These are phyloP conservation scores for Colletotrichum orbiculare DNA, from an alignment of 2,329 filamentous ascomycete genomes.

Conservation along the genomic window DNA sequence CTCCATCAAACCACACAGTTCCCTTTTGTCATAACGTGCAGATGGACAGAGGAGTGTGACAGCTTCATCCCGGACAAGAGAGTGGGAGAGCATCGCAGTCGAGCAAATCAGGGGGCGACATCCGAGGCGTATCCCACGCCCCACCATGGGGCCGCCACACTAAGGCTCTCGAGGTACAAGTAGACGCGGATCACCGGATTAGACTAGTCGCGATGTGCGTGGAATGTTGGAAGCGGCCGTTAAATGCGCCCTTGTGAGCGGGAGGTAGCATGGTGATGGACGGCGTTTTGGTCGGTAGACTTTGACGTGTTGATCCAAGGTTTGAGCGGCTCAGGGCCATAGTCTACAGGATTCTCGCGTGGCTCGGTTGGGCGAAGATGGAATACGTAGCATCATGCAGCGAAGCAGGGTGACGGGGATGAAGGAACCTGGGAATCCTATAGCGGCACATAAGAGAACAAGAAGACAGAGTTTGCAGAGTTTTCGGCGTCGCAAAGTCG, in stretches of 20 bases:
- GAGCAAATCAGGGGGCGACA: conserved; percentile 37
- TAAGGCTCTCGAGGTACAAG: conserved; percentile 31
- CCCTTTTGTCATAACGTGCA: conserved; percentile 39
- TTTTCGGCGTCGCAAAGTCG: neutral
- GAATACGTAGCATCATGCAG: too few species aligned
- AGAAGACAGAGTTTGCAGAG: conserved; percentile 1
- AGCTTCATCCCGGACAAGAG: conserved; percentile 35
- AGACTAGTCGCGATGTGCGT: conserved; percentile 26
- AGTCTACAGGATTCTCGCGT: conserved; percentile 7
- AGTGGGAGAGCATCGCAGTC: conserved; percentile 34
- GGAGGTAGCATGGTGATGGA: conserved; percentile 11
- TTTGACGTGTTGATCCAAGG: neutral
- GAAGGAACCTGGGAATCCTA: too few species aligned
- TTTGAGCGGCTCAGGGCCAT: conserved; percentile 4
- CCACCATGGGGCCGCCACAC: conserved; percentile 28
- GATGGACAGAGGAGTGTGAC: conserved; percentile 34
- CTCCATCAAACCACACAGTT: conserved; percentile 28
- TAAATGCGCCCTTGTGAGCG: neutral
- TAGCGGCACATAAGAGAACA: too few species aligned
- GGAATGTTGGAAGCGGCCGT: conserved; percentile 33
- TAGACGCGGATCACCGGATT: conserved; percentile 37
- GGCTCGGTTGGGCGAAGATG: neutral
- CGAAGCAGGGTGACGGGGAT: too few species aligned
- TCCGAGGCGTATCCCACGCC: conserved; percentile 35
- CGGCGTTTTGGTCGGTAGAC: neutral